phyloP scores from a whole-genome alignment of 1,284 basidiomycete genomes.

The Tranzscheliella williamsii region DNA sequence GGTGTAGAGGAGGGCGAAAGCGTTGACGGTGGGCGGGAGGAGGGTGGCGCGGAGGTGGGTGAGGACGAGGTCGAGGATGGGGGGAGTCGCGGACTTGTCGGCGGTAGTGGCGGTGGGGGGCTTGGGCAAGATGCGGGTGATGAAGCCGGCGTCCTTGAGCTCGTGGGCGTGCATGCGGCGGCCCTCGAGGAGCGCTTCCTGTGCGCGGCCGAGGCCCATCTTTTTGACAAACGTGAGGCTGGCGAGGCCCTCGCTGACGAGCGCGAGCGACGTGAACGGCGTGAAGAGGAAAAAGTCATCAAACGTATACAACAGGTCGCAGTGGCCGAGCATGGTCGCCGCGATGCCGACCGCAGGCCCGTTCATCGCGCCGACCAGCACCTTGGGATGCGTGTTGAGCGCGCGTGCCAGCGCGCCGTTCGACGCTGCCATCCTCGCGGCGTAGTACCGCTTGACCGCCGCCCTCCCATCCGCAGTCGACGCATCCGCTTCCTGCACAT shows the following conservation, averaged over 20 bases:
- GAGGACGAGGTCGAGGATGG: conserved; percentile 35
- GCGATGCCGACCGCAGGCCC: conserved; percentile 42
- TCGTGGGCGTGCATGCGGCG: conserved; percentile 31
- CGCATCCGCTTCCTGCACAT: conserved; percentile 7
- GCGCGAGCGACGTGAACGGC: conserved; percentile 41
- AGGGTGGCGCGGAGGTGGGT: conserved; percentile 17
- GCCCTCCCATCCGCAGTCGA: conserved; percentile 8
- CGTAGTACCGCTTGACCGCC: conserved; percentile 16
- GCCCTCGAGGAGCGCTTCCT: conserved; percentile 40
- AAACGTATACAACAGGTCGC: conserved; percentile 42
- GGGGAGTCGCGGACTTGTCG: conserved; percentile 19
- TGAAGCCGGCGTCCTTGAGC: conserved; percentile 36
- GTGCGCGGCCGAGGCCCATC: conserved; percentile 42
- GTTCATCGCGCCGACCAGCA: conserved; percentile 46
- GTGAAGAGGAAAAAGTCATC: conserved; percentile 45
- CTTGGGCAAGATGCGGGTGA: conserved; percentile 34
- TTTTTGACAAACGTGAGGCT: conserved; percentile 31
- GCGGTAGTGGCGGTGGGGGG: conserved; percentile 9
- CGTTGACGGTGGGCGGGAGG: conserved; percentile 29
- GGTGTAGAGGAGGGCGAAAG: conserved; percentile 41
- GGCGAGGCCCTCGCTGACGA: conserved; percentile 40
- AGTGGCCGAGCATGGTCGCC: conserved; percentile 38
- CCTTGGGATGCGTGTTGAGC: conserved; percentile 25
- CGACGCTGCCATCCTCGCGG: conserved; percentile 1
- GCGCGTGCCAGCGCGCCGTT: conserved; percentile 26